A percentile compares a stretch with the other conserved stretches of the same genome.
These are phyloP conservation scores for Eucalyptus pauciflora DNA, from an alignment of 345 rosid genomes.

Conservation along the genomic window DNA sequence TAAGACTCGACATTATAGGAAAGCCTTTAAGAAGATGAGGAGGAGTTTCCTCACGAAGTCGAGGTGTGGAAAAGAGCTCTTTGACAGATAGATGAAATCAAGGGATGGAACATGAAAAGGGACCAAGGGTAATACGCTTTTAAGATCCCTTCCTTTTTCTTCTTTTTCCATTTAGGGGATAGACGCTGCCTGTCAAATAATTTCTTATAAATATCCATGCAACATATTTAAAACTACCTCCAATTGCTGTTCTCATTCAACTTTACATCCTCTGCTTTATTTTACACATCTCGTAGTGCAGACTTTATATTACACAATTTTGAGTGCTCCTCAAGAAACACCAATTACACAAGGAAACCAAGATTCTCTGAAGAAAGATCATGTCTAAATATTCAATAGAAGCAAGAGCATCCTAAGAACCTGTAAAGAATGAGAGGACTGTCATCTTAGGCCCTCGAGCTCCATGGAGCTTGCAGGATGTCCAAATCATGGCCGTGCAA, in stretches of 20 bases:
- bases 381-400: not conserved
- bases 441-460: no score
- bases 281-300: no score
- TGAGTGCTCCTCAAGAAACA: not conserved
- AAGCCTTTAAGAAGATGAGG: not conserved
- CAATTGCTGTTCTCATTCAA: not conserved
- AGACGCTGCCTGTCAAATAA: not conserved
- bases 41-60: not conserved
- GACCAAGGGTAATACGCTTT: not conserved
- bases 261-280: not conserved
- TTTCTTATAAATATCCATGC: not conserved
- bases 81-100: not conserved
- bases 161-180: not conserved
- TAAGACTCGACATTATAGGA: not conserved
- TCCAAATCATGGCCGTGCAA: no score
- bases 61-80: not conserved
- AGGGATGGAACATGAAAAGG: not conserved
- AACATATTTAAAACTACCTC: not conserved
- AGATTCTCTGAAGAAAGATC: not conserved
- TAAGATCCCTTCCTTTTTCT: not conserved
- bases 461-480: not conserved
- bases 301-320: no score
- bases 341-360: not conserved
- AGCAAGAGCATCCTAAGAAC: not conserved
- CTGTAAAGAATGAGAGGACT: no score